Evolutionary conservation across 352 stramenopile genomes (phyloP).

Genomic region (Phytopythium sindhum): DNA sequence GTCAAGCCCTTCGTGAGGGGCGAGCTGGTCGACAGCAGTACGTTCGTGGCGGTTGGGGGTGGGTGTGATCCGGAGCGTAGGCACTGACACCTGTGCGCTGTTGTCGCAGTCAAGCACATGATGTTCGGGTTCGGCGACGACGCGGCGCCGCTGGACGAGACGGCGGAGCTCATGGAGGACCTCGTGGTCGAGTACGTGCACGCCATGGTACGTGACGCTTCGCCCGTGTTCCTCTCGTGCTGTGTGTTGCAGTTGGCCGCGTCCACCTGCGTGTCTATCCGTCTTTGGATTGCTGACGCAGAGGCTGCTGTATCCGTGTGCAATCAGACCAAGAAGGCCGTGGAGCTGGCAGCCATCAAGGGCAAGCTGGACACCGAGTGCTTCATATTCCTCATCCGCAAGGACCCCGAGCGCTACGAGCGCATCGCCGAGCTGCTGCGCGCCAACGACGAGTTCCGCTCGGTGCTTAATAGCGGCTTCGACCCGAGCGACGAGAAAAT

Average conservation of each 20-base stretch:
- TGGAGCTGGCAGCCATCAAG: slow-evolving; percentile 78
- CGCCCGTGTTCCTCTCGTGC: background rate
- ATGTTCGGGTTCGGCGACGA: slow-evolving; percentile 87
- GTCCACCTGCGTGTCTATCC: background rate
- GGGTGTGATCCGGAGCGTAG: background rate
- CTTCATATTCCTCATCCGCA: slow-evolving; percentile 88
- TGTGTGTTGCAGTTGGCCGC: background rate
- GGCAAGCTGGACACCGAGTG: slow-evolving; percentile 86
- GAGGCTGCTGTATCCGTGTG: background rate
- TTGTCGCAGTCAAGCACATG: slow-evolving; percentile 82
- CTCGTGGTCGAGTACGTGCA: slow-evolving; percentile 81
- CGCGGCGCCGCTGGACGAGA: slow-evolving; percentile 64
- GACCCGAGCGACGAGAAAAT: slow-evolving; percentile 87
- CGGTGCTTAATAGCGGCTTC: slow-evolving; percentile 85
- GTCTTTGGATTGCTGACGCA: background rate
- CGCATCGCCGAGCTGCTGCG: slow-evolving; percentile 78
- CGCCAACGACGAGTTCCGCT: slow-evolving; percentile 84
- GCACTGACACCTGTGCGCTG: background rate
- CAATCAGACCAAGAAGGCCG: slow-evolving; percentile 80
- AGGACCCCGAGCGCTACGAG: slow-evolving; percentile 78
- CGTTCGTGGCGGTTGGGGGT: slow-evolving; percentile 16
- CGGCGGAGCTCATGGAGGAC: slow-evolving; percentile 81
- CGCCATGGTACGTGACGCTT: slow-evolving; percentile 54
- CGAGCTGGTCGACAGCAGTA: slow-evolving; percentile 81
- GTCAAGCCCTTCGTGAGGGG: slow-evolving; percentile 78